These are phyloP conservation scores for Tylopilus rubrobrunneus DNA, from an alignment of 768 basidiomycete species.

Conservation along the genomic window DNA sequence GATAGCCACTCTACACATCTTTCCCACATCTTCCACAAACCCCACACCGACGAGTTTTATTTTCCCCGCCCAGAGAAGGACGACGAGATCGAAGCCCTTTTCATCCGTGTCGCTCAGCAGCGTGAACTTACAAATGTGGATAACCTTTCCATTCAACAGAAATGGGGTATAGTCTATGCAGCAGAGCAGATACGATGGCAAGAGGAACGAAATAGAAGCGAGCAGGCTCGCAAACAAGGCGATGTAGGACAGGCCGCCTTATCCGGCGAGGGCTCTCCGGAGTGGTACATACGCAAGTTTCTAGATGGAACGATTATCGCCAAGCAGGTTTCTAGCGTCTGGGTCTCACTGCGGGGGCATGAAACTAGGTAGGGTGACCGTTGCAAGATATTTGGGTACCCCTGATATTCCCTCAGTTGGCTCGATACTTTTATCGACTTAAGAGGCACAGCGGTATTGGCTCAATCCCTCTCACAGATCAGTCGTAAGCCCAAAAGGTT, in stretches of 20 bases:
- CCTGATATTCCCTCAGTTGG: slow-evolving; percentile 54
- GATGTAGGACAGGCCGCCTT: slow-evolving; percentile 53
- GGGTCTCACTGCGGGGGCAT: slow-evolving; percentile 74
- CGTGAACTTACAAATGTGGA: slow-evolving; percentile 63
- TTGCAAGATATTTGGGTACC: background rate
- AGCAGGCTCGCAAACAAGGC: slow-evolving; percentile 54
- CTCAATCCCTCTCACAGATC: slow-evolving; percentile 70
- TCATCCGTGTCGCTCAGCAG: slow-evolving; percentile 70
- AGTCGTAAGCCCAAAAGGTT: slow-evolving; percentile 72
- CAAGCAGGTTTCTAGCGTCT: slow-evolving; percentile 74
- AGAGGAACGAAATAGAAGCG: slow-evolving; percentile 62
- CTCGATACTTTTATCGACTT: slow-evolving; percentile 69
- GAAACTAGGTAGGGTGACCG: slow-evolving; percentile 61
- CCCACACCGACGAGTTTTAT: slow-evolving; percentile 54
- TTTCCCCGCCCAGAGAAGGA: slow-evolving; percentile 77
- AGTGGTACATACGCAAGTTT: slow-evolving; percentile 92
- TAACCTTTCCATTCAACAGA: slow-evolving; percentile 69
- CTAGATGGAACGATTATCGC: slow-evolving; percentile 80
- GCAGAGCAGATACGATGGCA: slow-evolving; percentile 79
- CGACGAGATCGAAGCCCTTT: slow-evolving; percentile 75
- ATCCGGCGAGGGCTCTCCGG: slow-evolving; percentile 69
- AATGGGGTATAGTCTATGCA: slow-evolving; percentile 88
- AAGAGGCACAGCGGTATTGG: slow-evolving; percentile 82
- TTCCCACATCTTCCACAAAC: slow-evolving; percentile 53
- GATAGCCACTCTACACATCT: slow-evolving; percentile 41